Conservation (phyloP, 306 rosid genomes). For the Carpinus viminea region DNA sequence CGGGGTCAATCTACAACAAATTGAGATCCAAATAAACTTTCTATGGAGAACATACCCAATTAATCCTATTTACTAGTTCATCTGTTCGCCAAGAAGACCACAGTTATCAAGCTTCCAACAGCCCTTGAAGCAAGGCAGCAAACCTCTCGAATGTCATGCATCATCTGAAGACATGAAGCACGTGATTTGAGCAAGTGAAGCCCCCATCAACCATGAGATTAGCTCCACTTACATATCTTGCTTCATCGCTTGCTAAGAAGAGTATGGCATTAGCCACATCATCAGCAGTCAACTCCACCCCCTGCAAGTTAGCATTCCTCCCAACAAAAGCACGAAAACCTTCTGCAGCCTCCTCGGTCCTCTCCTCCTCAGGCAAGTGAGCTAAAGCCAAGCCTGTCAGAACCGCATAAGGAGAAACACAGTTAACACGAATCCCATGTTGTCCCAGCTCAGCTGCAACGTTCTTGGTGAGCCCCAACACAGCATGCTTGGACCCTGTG, state of each 20-base stretch:
- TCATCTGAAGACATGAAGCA: conserved; percentile 60
- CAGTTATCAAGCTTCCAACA: neutral
- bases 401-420: conserved; percentile 66
- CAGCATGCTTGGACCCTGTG: conserved; percentile 80
- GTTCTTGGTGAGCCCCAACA: conserved; percentile 71
- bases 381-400: conserved; percentile 60
- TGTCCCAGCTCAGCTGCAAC: conserved; percentile 83
- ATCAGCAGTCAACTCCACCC: conserved; percentile 46
- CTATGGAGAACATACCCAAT: neutral
- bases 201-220: conserved; percentile 87
- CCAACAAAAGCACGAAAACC: conserved; percentile 44
- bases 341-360: conserved; percentile 50
- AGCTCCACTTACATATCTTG: conserved; percentile 67
- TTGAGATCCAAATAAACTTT: neutral
- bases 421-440: conserved; percentile 60
- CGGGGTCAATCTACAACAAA: neutral
- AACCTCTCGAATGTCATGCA: neutral
- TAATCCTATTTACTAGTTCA: neutral
- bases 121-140: neutral
- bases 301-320: conserved; percentile 66
- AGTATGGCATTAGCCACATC: conserved; percentile 87
- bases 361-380: conserved; percentile 66
- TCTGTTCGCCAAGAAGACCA: neutral
- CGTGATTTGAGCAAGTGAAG: conserved; percentile 51
- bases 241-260: conserved; percentile 81